These are phyloP conservation scores for Paulinella micropora DNA, from an alignment of 78 protist genomes.

Conservation along the genomic window DNA sequence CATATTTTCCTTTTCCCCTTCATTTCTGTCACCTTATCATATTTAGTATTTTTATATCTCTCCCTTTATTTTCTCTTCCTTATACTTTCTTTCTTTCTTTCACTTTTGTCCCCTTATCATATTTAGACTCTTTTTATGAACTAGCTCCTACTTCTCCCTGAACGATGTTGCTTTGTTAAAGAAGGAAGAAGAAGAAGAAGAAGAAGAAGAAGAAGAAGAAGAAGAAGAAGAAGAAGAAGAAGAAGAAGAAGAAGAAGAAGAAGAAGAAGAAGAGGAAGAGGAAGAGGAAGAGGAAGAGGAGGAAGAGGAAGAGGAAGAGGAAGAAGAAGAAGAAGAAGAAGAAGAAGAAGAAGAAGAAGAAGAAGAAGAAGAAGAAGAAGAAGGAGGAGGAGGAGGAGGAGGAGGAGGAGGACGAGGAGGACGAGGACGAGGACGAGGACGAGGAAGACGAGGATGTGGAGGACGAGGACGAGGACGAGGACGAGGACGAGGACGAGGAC, in stretches of 20 bases:
- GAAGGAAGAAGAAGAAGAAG: too few species aligned
- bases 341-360: slow-evolving; percentile 1
- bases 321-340: slow-evolving; percentile 18
- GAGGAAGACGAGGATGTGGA: too few species aligned
- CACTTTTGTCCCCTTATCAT: too few species aligned
- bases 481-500: slow-evolving; percentile 24
- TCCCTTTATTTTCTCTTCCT: too few species aligned
- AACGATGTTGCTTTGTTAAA: too few species aligned
- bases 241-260: background rate
- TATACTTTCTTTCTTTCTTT: too few species aligned
- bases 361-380: background rate
- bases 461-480: background rate
- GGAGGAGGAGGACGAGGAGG: background rate
- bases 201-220: too few species aligned
- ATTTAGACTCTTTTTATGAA: too few species aligned
- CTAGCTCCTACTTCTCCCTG: too few species aligned
- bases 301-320: slow-evolving; percentile 8
- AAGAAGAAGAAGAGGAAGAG: background rate
- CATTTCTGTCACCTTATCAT: too few species aligned
- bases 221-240: slow-evolving; percentile 13
- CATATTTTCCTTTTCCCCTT: too few species aligned
- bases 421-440: slow-evolving; percentile 22
- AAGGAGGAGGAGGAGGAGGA: background rate
- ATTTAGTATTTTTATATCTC: too few species aligned
- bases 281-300: background rate